Evolutionary conservation across 257 asterid genomes (phyloP), one percentile per base, ranked within the genome.

Genomic region (Catharanthus roseus): DNA sequence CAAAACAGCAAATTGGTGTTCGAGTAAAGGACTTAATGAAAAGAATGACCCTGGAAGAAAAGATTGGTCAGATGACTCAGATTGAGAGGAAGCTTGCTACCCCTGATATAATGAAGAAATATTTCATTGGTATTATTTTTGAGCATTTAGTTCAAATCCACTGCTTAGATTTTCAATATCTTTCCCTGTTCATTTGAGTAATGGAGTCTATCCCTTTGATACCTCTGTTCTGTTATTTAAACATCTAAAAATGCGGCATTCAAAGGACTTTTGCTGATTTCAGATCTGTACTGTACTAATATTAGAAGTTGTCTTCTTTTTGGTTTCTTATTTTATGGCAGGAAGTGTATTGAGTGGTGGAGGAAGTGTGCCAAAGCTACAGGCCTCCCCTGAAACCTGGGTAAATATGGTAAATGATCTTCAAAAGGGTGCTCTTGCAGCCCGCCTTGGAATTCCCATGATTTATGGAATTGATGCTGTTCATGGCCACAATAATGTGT

Each of bases 11-110:
- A 0, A 21, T 87, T 36, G 81, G 76, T 72, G 82, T 13, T 13
- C 81, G 96, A 67, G 85, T 91, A 70, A 89, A 72, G 64, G 97
- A 91, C 42, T 80, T 89, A 83, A 80, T 89, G 93, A 64, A 58
- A 21, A 82, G 82, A 68, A 87, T 91, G 97, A 91, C 85, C 11
- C 80, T 91, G 55, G 93, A 82, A 67, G 97, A 91, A 72, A 91
- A 91, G 84, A 89, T 91, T 71, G 97, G 97, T 1, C 97, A 91
- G 69, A 91, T 91, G 97, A 76, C 82, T 23, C 96, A 91, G 85
- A 87, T 91, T 79, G 97, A 89, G 85, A 84, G 93, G 73, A 55
- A 78, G 70, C n/a, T 81, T 24, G 93, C 96, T 29, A 57, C 93
- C 24, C 71, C 90, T 57, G 89, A 86, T 31, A 64, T 91, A 28